Percentiles rank a stretch among this genome's conserved stretches.
These are phyloP conservation scores for Catharanthus roseus DNA, from an alignment of 257 asterid species.

Conservation along the genomic window DNA sequence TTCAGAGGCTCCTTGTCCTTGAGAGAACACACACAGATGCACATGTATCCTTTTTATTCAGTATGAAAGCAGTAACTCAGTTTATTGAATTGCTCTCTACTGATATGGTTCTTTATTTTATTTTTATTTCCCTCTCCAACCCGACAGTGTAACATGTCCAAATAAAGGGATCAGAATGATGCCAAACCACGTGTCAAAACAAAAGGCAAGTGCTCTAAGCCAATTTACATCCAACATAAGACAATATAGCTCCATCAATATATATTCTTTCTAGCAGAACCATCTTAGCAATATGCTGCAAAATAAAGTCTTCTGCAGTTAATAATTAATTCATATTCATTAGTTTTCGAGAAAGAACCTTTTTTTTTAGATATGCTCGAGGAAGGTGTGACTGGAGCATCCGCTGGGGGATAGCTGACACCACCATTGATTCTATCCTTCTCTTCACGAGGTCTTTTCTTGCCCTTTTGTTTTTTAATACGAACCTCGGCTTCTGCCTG, in stretches of 20 bases:
- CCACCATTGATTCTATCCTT: constrained; percentile 12
- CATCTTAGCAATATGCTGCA: background rate
- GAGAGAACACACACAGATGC: too few relatives aligned
- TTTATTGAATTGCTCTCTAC: background rate
- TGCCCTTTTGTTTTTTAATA: constrained; percentile 39
- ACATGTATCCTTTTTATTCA: background rate
- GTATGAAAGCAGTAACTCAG: background rate
- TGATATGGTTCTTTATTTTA: background rate
- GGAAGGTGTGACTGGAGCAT: constrained; percentile 18
- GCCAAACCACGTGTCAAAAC: background rate
- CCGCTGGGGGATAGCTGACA: constrained; percentile 20
- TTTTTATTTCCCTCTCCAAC: background rate
- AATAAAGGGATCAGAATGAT: background rate
- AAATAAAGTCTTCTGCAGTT: background rate
- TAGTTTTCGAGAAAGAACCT: constrained; percentile 32
- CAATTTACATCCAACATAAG: background rate
- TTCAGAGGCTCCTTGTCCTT: too few relatives aligned
- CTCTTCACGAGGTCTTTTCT: constrained; percentile 35
- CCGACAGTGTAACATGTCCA: background rate
- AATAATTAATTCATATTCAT: background rate
- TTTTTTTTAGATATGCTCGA: constrained; percentile 31
- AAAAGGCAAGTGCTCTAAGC: background rate
- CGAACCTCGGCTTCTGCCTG: constrained; percentile 61
- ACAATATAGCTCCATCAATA: background rate
- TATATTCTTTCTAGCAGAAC: background rate